phyloP scores from a whole-genome alignment of 1,284 basidiomycete genomes.

The Sanghuangporus weigelae region DNA sequence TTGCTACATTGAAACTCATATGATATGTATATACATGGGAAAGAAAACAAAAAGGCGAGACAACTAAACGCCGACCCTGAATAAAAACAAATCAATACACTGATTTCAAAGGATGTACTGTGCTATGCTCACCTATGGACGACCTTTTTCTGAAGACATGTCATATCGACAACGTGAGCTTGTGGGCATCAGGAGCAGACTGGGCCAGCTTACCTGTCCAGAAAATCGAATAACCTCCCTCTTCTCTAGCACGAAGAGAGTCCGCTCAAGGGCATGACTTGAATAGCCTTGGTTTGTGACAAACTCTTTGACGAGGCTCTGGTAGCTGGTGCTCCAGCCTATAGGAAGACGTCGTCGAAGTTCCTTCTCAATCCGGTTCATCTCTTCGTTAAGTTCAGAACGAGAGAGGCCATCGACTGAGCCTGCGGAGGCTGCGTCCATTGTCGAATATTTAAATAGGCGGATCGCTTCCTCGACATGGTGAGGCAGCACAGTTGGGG shows the following conservation, averaged over 20 bases:
- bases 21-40: not conserved
- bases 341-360: conserved; percentile 85
- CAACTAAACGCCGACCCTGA: conserved; percentile 2
- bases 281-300: conserved; percentile 90
- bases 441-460: conserved; percentile 97
- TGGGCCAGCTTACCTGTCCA: conserved; percentile 46
- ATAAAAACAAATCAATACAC: not conserved
- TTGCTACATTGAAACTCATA: not conserved
- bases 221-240: conserved; percentile 91
- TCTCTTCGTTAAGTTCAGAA: conserved; percentile 92
- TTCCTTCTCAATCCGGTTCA: conserved; percentile 89
- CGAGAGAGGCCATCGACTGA: conserved; percentile 91
- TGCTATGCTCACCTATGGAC: conserved; percentile 32
- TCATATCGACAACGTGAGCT: conserved; percentile 13
- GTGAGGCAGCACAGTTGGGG: conserved; percentile 81
- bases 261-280: conserved; percentile 88
- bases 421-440: conserved; percentile 96
- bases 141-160: conserved; percentile 45
- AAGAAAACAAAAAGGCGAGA: not conserved
- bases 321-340: conserved; percentile 96
- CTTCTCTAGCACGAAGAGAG: conserved; percentile 92
- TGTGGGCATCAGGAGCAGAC: conserved; percentile 2
- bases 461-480: conserved; percentile 99
- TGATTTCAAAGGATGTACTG: not conserved
- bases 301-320: conserved; percentile 92